Percentiles rank a stretch among this genome's conserved stretches.
phyloP scores from a whole-genome alignment of 371 early-diverging fungal genomes.

The Dichotomocladium elegans region DNA sequence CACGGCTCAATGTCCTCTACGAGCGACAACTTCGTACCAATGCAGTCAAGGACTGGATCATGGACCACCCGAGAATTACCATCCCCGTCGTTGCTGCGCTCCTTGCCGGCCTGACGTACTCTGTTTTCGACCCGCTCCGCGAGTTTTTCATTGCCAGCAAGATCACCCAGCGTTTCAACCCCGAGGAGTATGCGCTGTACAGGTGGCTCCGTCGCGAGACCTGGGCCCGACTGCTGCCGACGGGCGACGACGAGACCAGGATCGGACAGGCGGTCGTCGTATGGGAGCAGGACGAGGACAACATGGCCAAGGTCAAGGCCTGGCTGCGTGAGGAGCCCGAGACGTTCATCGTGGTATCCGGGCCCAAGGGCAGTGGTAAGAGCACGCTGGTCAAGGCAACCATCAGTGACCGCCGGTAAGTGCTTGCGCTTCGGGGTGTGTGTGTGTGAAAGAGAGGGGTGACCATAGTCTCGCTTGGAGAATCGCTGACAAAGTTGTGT shows the following conservation, averaged over 20 bases:
- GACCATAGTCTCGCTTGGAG: no score
- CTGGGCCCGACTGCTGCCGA: slow-evolving; percentile 39
- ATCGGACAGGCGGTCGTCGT: slow-evolving; percentile 11
- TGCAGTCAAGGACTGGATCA: slow-evolving; percentile 65
- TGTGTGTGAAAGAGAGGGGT: neutral
- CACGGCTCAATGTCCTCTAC: slow-evolving; percentile 67
- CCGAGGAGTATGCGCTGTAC: slow-evolving; percentile 58
- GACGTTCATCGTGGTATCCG: slow-evolving; percentile 57
- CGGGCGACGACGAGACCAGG: neutral
- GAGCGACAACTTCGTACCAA: slow-evolving; percentile 64
- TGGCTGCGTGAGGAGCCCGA: slow-evolving; percentile 71
- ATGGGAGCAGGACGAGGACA: slow-evolving; percentile 65
- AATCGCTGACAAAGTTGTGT: no score
- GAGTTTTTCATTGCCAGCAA: slow-evolving; percentile 82
- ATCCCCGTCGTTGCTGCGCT: slow-evolving; percentile 74
- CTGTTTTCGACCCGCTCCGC: slow-evolving; percentile 90
- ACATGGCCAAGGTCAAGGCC: slow-evolving; percentile 51
- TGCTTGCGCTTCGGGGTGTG: neutral
- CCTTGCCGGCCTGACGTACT: slow-evolving; percentile 74
- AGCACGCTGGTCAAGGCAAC: slow-evolving; percentile 53
- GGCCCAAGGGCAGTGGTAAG: slow-evolving; percentile 64
- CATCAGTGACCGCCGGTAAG: slow-evolving; percentile 45
- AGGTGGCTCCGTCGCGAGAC: slow-evolving; percentile 66
- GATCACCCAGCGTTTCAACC: slow-evolving; percentile 73
- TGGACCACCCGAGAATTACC: slow-evolving; percentile 67